These are phyloP conservation scores for Incumbomyces delicatus DNA, from an alignment of 2,329 filamentous ascomycete species.

Conservation along the genomic window DNA sequence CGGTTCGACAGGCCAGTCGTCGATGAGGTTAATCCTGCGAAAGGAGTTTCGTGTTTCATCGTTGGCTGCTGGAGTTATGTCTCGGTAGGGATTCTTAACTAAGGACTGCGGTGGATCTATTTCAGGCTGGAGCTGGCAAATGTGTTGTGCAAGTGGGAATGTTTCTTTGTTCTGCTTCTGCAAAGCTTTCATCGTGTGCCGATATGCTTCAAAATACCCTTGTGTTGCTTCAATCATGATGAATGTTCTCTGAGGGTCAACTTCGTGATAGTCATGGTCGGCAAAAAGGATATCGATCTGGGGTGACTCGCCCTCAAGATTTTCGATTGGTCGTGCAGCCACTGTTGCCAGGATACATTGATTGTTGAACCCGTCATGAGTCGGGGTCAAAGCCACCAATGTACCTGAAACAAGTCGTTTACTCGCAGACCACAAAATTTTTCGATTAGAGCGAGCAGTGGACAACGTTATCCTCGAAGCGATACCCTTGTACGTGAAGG, in stretches of 20 bases:
- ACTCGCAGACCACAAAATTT: slow-evolving; percentile 58
- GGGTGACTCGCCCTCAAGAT: slow-evolving; percentile 56
- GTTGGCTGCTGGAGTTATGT: slow-evolving; percentile 38
- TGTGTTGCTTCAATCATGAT: slow-evolving; percentile 68
- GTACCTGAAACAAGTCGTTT: slow-evolving; percentile 47
- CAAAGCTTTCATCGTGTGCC: slow-evolving; percentile 62
- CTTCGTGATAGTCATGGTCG: slow-evolving; percentile 46
- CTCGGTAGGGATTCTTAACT: slow-evolving; percentile 36
- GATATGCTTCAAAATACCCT: slow-evolving; percentile 68
- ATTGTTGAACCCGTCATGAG: slow-evolving; percentile 49
- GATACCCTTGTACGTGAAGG: slow-evolving; percentile 53
- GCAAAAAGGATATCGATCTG: slow-evolving; percentile 69
- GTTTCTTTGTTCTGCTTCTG: slow-evolving; percentile 54
- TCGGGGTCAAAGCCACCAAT: slow-evolving; percentile 46
- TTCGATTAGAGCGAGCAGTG: slow-evolving; percentile 52
- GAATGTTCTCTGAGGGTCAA: slow-evolving; percentile 61
- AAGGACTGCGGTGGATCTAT: slow-evolving; percentile 47
- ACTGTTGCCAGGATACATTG: slow-evolving; percentile 57
- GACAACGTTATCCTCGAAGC: slow-evolving; percentile 64
- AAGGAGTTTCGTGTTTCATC: slow-evolving; percentile 26
- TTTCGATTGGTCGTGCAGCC: slow-evolving; percentile 56
- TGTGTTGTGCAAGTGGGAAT: slow-evolving; percentile 37
- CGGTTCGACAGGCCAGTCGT: slow-evolving; percentile 41
- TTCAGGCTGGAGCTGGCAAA: slow-evolving; percentile 29
- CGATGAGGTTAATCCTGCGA: slow-evolving; percentile 44